Conservation (phyloP, 192 early-diverging fungal genomes). For the Coemansia interrupta region DNA sequence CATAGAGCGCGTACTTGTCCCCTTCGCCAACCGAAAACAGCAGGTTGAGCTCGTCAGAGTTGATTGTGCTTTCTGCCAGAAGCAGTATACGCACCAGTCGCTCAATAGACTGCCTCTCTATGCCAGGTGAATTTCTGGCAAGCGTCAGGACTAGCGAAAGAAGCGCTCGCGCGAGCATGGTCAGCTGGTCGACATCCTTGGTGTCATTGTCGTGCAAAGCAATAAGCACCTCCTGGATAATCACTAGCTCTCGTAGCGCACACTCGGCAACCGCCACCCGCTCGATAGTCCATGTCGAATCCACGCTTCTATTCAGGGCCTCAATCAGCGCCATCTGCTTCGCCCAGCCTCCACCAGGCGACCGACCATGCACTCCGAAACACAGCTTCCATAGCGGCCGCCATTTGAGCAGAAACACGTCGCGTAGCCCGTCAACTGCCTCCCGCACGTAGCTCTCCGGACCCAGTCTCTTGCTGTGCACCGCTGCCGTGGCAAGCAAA, state of each 20-base stretch:
- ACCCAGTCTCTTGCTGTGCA: conserved; percentile 1
- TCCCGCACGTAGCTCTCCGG: conserved; percentile 6
- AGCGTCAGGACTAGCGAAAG: conserved; percentile 10
- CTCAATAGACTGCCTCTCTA: conserved; percentile 30
- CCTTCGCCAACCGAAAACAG: conserved; percentile 12
- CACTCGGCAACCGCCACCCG: conserved; percentile 18
- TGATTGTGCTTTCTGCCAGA: background rate
- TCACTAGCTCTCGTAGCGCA: conserved; percentile 26
- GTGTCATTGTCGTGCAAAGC: background rate
- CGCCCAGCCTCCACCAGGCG: conserved; percentile 11
- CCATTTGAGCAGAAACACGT: conserved; percentile 24
- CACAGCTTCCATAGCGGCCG: conserved; percentile 30
- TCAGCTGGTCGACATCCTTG: background rate
- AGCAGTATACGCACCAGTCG: conserved; percentile 15
- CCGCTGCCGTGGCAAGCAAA: conserved; percentile 16
- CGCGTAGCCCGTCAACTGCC: conserved; percentile 20
- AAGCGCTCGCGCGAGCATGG: conserved; percentile 23
- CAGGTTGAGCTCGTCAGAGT: background rate
- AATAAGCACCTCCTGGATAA: conserved; percentile 20
- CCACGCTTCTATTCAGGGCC: conserved; percentile 4
- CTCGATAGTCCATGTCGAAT: conserved; percentile 11
- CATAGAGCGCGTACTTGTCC: background rate
- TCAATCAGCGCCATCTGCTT: conserved; percentile 15
- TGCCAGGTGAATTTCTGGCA: conserved; percentile 4
- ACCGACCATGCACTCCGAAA: conserved; percentile 9